Percentiles rank a stretch among this genome's conserved stretches.
Conservation (phyloP, 177 flowering plant species). For the Vitis hybrid region DNA sequence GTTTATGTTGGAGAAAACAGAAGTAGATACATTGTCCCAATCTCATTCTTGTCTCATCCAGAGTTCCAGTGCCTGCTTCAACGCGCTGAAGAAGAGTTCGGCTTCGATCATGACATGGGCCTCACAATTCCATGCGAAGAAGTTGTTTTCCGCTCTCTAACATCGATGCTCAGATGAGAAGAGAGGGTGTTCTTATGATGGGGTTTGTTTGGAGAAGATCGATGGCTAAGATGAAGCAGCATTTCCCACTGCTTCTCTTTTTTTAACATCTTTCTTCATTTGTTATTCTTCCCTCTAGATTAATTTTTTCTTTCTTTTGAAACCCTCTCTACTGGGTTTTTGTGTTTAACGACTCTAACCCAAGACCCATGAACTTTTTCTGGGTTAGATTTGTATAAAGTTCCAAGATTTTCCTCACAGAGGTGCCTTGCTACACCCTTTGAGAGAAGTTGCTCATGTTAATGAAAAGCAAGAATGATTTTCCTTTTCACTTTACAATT, state of each 20-base stretch:
- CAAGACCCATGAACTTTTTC: slow-evolving; percentile 11
- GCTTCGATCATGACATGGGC: slow-evolving; percentile 94
- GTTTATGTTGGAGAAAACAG: slow-evolving; percentile 90
- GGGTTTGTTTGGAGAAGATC: slow-evolving; percentile 9
- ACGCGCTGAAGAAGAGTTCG: slow-evolving; percentile 92
- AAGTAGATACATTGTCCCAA: slow-evolving; percentile 81
- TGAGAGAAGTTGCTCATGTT: slow-evolving; percentile 20
- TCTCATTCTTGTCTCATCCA: slow-evolving; percentile 71
- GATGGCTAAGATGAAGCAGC: slow-evolving; percentile 23
- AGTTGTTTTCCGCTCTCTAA: slow-evolving; percentile 72
- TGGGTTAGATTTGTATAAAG: slow-evolving; percentile 22
- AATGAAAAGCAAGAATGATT: slow-evolving; percentile 5
- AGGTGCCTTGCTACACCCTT: slow-evolving; percentile 7
- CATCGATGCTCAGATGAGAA: slow-evolving; percentile 58
- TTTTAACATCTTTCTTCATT: slow-evolving; percentile 22
- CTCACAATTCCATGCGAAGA: slow-evolving; percentile 95
- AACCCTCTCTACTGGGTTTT: slow-evolving; percentile 17
- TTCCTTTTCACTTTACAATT: background rate
- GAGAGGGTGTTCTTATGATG: background rate
- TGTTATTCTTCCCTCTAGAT: background rate
- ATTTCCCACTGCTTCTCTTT: slow-evolving; percentile 18
- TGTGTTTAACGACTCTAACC: slow-evolving; percentile 20
- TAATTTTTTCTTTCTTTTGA: slow-evolving; percentile 6
- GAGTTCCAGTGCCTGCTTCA: slow-evolving; percentile 81
- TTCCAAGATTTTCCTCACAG: slow-evolving; percentile 27